A percentile compares a stretch with the other conserved stretches of the same genome.
phyloP scores from a whole-genome alignment of 495 filamentous ascomycete genomes.

The Daldinia bambusicola region DNA sequence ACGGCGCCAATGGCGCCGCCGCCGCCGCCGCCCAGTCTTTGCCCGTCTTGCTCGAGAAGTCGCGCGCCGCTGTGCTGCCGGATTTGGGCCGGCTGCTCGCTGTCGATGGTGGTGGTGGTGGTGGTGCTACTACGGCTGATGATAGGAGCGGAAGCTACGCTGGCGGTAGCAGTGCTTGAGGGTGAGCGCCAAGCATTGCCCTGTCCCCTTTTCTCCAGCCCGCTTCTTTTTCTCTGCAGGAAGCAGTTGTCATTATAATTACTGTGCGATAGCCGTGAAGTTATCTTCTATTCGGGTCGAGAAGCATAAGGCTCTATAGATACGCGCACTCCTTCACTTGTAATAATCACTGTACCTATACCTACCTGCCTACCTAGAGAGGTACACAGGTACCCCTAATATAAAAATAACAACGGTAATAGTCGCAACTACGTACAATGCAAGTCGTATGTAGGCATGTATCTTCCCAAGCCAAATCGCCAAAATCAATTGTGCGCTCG shows the following conservation, averaged over 20 bases:
- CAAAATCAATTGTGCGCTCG: neutral
- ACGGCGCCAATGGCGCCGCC: no score
- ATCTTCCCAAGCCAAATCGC: neutral
- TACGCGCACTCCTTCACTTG: neutral
- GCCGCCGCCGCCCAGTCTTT: neutral
- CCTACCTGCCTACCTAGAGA: no score
- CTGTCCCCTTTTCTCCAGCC: neutral
- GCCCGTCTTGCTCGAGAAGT: slow-evolving; percentile 9
- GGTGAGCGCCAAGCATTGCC: neutral
- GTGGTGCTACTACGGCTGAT: neutral
- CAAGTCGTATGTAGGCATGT: no score
- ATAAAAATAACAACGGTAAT: neutral
- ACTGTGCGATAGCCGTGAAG: neutral
- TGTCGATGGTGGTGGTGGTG: neutral
- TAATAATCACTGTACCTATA: neutral
- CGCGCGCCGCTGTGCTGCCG: slow-evolving; percentile 17
- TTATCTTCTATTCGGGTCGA: neutral
- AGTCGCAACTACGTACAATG: neutral
- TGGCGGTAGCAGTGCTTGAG: neutral
- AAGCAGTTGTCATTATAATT: neutral
- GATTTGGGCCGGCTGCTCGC: neutral
- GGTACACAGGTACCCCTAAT: slow-evolving; percentile 3
- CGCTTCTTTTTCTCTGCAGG: neutral
- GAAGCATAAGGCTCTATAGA: neutral
- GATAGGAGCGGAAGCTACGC: neutral